phyloP scores from a whole-genome alignment of 2,329 filamentous ascomycete species.

The Domatiomyces globalis region DNA sequence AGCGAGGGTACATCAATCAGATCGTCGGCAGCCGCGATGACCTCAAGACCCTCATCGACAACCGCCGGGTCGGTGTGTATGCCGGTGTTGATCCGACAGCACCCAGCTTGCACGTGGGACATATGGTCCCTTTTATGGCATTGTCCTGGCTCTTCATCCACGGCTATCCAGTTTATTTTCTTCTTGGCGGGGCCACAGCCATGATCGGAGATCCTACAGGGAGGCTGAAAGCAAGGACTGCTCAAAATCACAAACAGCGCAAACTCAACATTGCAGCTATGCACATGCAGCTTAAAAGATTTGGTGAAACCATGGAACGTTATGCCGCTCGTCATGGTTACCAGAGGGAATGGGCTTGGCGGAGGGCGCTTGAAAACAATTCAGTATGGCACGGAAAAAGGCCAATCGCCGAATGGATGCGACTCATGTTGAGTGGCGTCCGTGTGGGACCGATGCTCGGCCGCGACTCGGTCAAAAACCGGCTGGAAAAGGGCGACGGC shows the following conservation, averaged over 20 bases:
- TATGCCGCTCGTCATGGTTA: conserved; percentile 54
- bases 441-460: conserved; percentile 76
- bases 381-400: conserved; percentile 65
- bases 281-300: conserved; percentile 39
- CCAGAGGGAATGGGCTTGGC: conserved; percentile 49
- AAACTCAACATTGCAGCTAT: conserved; percentile 35
- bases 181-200: conserved; percentile 34
- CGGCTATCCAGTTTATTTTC: conserved; percentile 31
- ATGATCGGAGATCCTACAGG: conserved; percentile 35
- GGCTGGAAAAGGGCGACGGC: conserved; percentile 71
- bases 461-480: conserved; percentile 72
- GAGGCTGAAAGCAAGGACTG: conserved; percentile 27
- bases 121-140: conserved; percentile 39
- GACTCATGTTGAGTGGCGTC: conserved; percentile 56
- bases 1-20: conserved; percentile 33
- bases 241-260: conserved; percentile 25
- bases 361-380: conserved; percentile 62
- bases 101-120: conserved; percentile 36
- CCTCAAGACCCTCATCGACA: conserved; percentile 30
- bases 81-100: conserved; percentile 37
- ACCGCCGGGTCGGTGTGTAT: conserved; percentile 34
- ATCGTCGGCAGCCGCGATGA: conserved; percentile 33
- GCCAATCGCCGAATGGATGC: conserved; percentile 59
- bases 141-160: conserved; percentile 36
- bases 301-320: conserved; percentile 60